A percentile compares a stretch with the other conserved stretches of the same genome.
These are phyloP conservation scores for Theobroma cacao DNA, from an alignment of 345 rosid species.

Conservation along the genomic window DNA sequence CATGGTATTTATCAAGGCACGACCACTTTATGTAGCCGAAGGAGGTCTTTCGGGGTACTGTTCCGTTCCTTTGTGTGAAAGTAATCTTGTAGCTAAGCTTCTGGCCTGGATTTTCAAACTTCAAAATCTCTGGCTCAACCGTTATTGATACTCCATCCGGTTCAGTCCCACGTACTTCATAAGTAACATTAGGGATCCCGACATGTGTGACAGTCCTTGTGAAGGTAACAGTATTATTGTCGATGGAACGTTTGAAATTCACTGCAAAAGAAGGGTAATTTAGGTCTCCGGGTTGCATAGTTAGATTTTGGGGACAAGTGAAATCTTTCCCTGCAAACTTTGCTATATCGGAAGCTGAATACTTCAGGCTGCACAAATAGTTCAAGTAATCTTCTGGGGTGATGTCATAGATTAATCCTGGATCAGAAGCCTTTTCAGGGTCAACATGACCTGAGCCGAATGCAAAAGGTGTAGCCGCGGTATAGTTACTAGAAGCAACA, in stretches of 20 bases:
- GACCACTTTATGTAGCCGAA: constrained; percentile 10
- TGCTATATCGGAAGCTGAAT: constrained; percentile 10
- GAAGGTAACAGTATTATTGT: neutral
- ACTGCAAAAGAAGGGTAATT: constrained; percentile 16
- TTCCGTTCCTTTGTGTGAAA: neutral
- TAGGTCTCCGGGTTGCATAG: neutral
- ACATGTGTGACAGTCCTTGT: constrained; percentile 14
- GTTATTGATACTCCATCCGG: neutral
- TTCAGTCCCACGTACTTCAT: neutral
- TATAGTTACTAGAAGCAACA: neutral
- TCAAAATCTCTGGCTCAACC: constrained; percentile 8
- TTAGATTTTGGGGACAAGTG: neutral
- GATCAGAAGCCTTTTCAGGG: constrained; percentile 7
- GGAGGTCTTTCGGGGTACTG: neutral
- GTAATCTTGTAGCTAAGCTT: constrained; percentile 11
- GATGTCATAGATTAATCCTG: constrained; percentile 14
- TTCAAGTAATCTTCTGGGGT: constrained; percentile 12
- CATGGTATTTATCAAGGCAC: neutral
- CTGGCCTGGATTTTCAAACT: constrained; percentile 9
- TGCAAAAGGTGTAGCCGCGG: neutral
- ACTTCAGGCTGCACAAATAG: constrained; percentile 11
- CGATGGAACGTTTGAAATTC: neutral
- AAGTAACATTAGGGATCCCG: neutral
- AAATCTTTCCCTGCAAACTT: constrained; percentile 2
- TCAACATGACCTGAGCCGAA: constrained; percentile 17